Evolutionary conservation across 768 basidiomycete species (phyloP).

Genomic region (Lentinula raphanica): DNA sequence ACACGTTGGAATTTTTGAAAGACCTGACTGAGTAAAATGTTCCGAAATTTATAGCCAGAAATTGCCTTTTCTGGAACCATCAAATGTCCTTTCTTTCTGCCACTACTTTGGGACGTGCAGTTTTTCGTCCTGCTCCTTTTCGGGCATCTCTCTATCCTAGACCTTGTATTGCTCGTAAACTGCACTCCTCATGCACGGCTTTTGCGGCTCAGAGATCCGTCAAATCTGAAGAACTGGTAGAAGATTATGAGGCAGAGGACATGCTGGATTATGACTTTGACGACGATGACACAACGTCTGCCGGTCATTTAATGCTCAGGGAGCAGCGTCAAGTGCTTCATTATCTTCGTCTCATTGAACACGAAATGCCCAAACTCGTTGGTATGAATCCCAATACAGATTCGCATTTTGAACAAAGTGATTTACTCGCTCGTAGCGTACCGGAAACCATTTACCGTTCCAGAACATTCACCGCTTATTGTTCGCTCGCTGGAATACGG

Average conservation of each 20-base stretch:
- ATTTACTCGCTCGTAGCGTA: conserved; percentile 47
- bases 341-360: conserved; percentile 81
- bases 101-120: background rate
- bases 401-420: conserved; percentile 6
- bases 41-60: background rate
- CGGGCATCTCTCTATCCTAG: background rate
- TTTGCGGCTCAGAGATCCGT: conserved; percentile 26
- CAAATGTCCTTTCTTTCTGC: conserved; percentile 6
- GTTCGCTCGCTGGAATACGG: conserved; percentile 74
- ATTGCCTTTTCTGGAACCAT: background rate
- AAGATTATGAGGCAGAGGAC: conserved; percentile 36
- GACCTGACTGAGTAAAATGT: background rate
- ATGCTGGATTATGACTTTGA: conserved; percentile 39
- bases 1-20: background rate
- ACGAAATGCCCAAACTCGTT: conserved; percentile 83
- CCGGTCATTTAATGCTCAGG: conserved; percentile 67
- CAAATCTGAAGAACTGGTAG: conserved; percentile 34
- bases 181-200: conserved; percentile 6
- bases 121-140: background rate
- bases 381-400: conserved; percentile 39
- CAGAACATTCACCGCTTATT: conserved; percentile 50
- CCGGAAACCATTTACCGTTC: conserved; percentile 75
- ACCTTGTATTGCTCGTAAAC: background rate
- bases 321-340: conserved; percentile 71
- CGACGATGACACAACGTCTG: conserved; percentile 61